Base-by-base conservation (phyloP, 108 stramenopile species). In the Chaetoceros tenuissimus region DNA sequence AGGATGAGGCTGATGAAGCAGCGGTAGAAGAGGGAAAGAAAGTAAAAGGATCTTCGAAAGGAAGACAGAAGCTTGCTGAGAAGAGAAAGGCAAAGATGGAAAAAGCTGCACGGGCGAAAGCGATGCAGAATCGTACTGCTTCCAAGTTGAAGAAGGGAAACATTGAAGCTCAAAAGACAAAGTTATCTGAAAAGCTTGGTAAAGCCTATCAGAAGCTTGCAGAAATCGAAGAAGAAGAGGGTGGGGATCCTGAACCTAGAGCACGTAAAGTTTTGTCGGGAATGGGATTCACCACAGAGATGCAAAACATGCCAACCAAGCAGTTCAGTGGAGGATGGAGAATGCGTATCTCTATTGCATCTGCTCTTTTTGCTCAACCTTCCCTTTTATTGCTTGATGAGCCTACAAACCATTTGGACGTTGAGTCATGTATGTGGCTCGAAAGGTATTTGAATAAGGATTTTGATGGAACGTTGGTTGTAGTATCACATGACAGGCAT, bases 281-380 rank as follows among this genome's bases (percentile, higher is more conserved):
- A 31, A 58, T 97, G 24, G 89, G 89, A 21, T 97, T 97, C 62
- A 67, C 82, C 0, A 67, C 76, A 28, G 87, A 86, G 31, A 94
- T 94, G 81, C 85, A 89, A 63, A 66, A 81, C 24, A 73, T 72
- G 51, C 73, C 90, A 0, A 97, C 96, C 0, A 67, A 59, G 5
- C 67, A 82, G 43, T 63, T 97, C 13, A 77, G 74, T 18, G 96
- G 96, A 26, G 96, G 96, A 25, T 97, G 96, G 96, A 78, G 95
- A 48, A 97, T 97, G 96, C 78, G 96, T 21, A 93, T 97, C 24
- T 79, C 89, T 8, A 59, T 97, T 24, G 87, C 92, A 21, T 88
- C 80, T 30, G 96, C 95, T 3, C 68, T 97, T 17, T 96, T 95
- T 58, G 85, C 92, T 18, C 66, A 82, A 59, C 95, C 94, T 0